A percentile compares a stretch with the other conserved stretches of the same genome.
Conservation (phyloP, 345 rosid species). For the Lenwebbia sp. region DNA sequence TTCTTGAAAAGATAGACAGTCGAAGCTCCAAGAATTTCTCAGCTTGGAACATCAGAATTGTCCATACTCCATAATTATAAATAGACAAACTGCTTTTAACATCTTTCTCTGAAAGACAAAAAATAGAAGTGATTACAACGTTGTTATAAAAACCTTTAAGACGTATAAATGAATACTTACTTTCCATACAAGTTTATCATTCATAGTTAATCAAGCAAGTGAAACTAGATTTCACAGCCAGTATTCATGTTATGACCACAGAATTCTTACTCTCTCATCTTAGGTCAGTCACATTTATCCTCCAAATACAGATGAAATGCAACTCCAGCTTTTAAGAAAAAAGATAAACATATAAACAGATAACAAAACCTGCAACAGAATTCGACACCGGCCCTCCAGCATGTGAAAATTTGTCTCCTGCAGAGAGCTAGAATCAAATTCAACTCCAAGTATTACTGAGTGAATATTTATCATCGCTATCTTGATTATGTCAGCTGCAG, state of each 20-base stretch:
- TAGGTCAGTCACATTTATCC: background rate
- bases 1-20: background rate
- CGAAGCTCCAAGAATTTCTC: background rate
- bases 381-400: slow-evolving; percentile 70
- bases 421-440: slow-evolving; percentile 25
- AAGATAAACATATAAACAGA: background rate
- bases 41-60: background rate
- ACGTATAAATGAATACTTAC: background rate
- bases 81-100: background rate
- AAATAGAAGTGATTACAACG: background rate
- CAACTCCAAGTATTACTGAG: slow-evolving; percentile 41
- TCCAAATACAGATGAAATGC: background rate
- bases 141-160: background rate
- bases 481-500: slow-evolving; percentile 96
- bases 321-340: background rate
- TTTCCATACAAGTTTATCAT: background rate
- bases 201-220: background rate
- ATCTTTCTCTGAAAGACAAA: background rate
- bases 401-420: slow-evolving; percentile 34
- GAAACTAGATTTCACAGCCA: background rate
- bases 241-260: background rate
- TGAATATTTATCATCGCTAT: slow-evolving; percentile 82
- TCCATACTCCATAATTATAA: background rate
- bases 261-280: background rate
- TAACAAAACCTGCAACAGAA: slow-evolving; percentile 66